A percentile compares a stretch with the other conserved stretches of the same genome.
phyloP scores from a whole-genome alignment of 2,329 filamentous ascomycete genomes.

The Passalora sequoiae region DNA sequence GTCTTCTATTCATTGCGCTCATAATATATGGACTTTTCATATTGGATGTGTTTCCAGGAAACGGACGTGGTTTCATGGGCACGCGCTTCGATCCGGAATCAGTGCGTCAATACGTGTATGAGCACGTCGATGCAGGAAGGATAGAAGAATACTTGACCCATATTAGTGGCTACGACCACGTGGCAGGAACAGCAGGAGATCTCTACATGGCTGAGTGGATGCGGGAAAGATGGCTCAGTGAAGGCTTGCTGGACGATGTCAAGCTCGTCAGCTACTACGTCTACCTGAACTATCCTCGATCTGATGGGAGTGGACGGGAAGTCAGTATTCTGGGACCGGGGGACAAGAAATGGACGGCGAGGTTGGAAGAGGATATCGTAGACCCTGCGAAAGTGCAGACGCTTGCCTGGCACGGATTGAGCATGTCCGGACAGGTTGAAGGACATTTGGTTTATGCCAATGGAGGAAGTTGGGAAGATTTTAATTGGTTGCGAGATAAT shows the following conservation, averaged over 20 bases:
- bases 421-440: constrained; percentile 76
- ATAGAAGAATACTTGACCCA: constrained; percentile 67
- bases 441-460: constrained; percentile 89
- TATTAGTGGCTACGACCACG: constrained; percentile 77
- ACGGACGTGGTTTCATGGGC: constrained; percentile 55
- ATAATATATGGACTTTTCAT: constrained; percentile 82
- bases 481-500: constrained; percentile 63
- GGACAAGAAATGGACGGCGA: constrained; percentile 65
- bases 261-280: constrained; percentile 65
- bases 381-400: constrained; percentile 64
- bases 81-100: constrained; percentile 79
- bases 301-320: constrained; percentile 67
- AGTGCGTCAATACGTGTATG: constrained; percentile 69
- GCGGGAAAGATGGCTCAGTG: constrained; percentile 68
- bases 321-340: constrained; percentile 74
- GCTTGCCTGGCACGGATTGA: constrained; percentile 79
- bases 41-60: constrained; percentile 72
- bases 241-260: constrained; percentile 63
- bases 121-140: constrained; percentile 60
- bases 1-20: constrained; percentile 67
- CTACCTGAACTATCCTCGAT: constrained; percentile 85
- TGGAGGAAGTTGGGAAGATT: constrained; percentile 81
- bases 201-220: constrained; percentile 81
- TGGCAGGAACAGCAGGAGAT: constrained; percentile 92
- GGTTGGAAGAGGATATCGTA: constrained; percentile 73